Evolutionary conservation across 257 asterid species (phyloP).

Genomic region (Mentha longifolia): DNA sequence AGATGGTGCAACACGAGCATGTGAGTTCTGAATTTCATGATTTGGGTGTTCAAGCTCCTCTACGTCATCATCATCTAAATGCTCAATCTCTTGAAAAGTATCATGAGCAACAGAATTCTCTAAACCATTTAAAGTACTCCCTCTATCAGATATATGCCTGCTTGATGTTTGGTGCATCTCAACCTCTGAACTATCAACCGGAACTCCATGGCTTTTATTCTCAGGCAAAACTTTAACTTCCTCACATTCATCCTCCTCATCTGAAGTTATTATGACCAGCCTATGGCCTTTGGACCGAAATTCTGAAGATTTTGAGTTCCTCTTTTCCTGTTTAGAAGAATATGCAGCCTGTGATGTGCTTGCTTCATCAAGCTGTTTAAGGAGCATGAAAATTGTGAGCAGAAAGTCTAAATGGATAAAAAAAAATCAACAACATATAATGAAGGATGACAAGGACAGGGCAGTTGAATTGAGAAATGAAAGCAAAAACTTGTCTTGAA

Average conservation of each 20-base stretch:
- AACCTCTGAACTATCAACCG: constrained; percentile 37
- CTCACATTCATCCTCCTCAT: constrained; percentile 40
- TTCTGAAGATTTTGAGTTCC: constrained; percentile 41
- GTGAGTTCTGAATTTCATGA: constrained; percentile 36
- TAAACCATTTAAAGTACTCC: constrained; percentile 18
- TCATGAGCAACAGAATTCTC: constrained; percentile 32
- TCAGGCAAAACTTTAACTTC: constrained; percentile 28
- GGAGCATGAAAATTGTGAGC: constrained; percentile 27
- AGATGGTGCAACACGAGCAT: constrained; percentile 31
- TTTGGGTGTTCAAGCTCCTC: constrained; percentile 40
- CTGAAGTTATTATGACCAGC: constrained; percentile 52
- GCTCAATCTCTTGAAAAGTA: constrained; percentile 38
- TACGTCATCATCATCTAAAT: constrained; percentile 22
- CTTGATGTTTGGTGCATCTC: constrained; percentile 40
- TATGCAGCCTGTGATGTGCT: constrained; percentile 38
- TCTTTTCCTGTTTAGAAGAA: constrained; percentile 46
- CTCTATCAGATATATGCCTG: constrained; percentile 35
- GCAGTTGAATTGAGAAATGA: not conserved
- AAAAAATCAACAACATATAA: constrained; percentile 17
- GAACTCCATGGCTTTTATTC: constrained; percentile 30
- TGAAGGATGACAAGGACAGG: constrained; percentile 1
- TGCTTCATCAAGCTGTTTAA: constrained; percentile 45
- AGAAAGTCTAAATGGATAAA: not conserved
- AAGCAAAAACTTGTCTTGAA: not conserved
- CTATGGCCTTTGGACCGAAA: constrained; percentile 48